Percentiles rank a stretch among this genome's conserved stretches.
Evolutionary conservation across 441 rosid genomes (phyloP).

Genomic region (Pelargonium australe): DNA sequence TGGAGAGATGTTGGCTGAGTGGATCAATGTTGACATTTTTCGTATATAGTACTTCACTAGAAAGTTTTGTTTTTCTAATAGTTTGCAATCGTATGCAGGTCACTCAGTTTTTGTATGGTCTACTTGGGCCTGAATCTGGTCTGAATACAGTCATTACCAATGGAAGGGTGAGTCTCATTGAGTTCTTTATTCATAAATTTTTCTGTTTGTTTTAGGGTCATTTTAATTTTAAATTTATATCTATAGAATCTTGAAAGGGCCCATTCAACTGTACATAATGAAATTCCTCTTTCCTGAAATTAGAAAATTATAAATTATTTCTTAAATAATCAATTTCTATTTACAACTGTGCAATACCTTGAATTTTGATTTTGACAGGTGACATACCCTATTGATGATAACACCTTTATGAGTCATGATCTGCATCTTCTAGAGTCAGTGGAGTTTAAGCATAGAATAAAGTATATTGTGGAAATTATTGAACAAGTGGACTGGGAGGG

Average conservation of each 20-base stretch:
- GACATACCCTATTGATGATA: conserved; percentile 50
- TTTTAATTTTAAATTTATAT: neutral
- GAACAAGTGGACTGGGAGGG: conserved; percentile 82
- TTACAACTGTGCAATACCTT: neutral
- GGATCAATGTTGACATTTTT: conserved; percentile 12
- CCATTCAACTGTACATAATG: neutral
- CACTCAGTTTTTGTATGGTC: conserved; percentile 49
- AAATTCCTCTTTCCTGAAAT: neutral
- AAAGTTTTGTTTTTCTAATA: conserved; percentile 17
- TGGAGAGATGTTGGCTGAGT: neutral
- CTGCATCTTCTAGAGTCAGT: conserved; percentile 75
- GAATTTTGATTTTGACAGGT: conserved; percentile 40
- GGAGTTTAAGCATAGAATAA: conserved; percentile 76
- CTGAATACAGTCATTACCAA: conserved; percentile 76
- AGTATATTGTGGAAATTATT: conserved; percentile 70
- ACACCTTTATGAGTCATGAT: conserved; percentile 76
- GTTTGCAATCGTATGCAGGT: conserved; percentile 45
- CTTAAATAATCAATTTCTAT: neutral
- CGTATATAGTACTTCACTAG: conserved; percentile 17
- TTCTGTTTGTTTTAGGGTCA: neutral
- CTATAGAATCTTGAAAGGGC: neutral
- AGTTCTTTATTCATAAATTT: neutral
- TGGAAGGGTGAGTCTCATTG: conserved; percentile 71
- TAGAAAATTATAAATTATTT: neutral
- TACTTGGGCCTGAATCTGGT: conserved; percentile 61